Evolutionary conservation across 2,329 filamentous ascomycete species (phyloP), one percentile per base, ranked within the genome.

Genomic region (Cadophora sp.): DNA sequence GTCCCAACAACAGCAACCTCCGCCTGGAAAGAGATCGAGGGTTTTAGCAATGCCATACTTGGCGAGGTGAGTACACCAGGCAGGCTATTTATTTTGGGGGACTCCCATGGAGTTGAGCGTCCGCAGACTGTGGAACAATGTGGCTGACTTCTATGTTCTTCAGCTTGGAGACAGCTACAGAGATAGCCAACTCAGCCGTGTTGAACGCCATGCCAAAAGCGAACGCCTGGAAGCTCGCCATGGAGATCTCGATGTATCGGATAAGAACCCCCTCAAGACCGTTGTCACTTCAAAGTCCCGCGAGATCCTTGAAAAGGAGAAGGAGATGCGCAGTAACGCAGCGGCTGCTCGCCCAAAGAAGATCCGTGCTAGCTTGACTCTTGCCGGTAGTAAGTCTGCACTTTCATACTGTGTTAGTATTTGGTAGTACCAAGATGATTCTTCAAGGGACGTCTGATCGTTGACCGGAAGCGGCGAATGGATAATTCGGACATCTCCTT

Each of bases 11-110:
- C 24, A n/a, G 14, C 3, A 0, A 5, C 18, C 5, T 33, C 27
- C 27, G 6, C 24, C 24, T 53, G 50, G 24, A 27, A 22, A 33
- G 27, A 53, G 24, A 13, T 33, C 24, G 24, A n/a, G 7, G 13
- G 50, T n/a, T 53, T 53, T 7, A 3, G 94, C 94, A 0, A 81
- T 94, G 58, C 88, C 92, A 1, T 94, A 97, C 76, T 81, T 96
- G 33, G 87, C 97, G 69, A 92, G 90, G 76, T 86, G 97, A 73
- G 85, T 96, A 4, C 89, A 93, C 74, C 50, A 53, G 5, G 18
- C 50, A 14, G 7, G 4, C 7, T 13, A 18, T 18, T 33, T 16
- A 14, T n/a, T 3, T 53, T n/a, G 16, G 36, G 22, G 24, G 1
- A 14, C 27, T 33, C 8, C n/a, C 5, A 18, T 18, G 16, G 14